Evolutionary conservation across 139 green algal genomes (phyloP).

Genomic region (Marvania coccoides): DNA sequence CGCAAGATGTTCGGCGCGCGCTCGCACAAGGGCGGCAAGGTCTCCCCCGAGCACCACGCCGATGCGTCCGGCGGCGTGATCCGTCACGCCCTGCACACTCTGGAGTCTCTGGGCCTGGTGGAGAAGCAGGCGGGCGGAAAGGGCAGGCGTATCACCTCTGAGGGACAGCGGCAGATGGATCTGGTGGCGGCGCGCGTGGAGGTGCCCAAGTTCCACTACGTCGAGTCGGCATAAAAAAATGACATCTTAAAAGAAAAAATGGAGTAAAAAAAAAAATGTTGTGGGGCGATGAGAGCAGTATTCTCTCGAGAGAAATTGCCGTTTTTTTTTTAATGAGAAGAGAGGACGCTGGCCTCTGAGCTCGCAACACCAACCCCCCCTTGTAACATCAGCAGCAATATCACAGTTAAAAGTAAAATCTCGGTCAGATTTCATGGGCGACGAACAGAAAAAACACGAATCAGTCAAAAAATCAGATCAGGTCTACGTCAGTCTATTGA

Average conservation of each 20-base stretch:
- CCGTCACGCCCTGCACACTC: constrained; percentile 35
- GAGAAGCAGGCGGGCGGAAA: constrained; percentile 56
- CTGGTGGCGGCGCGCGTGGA: constrained; percentile 27
- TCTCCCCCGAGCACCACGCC: constrained; percentile 46
- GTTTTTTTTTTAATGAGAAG: no score
- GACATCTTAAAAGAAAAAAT: neutral
- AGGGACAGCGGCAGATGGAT: constrained; percentile 55
- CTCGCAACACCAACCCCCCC: neutral
- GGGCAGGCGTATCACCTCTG: constrained; percentile 76
- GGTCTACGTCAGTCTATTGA: no score
- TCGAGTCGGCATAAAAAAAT: constrained; percentile 3
- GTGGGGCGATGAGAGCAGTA: no score
- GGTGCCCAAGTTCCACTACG: constrained; percentile 25
- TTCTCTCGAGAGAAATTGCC: no score
- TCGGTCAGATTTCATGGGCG: no score
- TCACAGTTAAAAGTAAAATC: neutral
- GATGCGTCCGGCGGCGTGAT: constrained; percentile 69
- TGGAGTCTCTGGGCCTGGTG: constrained; percentile 53
- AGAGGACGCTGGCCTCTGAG: no score
- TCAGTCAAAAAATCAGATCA: no score
- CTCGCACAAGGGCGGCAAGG: constrained; percentile 49
- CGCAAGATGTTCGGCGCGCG: constrained; percentile 81
- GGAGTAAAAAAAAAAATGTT: neutral
- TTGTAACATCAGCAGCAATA: neutral
- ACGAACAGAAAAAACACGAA: no score